Base-by-base conservation (phyloP, 2,329 filamentous ascomycete species). In the Pochonia chlamydosporia region DNA sequence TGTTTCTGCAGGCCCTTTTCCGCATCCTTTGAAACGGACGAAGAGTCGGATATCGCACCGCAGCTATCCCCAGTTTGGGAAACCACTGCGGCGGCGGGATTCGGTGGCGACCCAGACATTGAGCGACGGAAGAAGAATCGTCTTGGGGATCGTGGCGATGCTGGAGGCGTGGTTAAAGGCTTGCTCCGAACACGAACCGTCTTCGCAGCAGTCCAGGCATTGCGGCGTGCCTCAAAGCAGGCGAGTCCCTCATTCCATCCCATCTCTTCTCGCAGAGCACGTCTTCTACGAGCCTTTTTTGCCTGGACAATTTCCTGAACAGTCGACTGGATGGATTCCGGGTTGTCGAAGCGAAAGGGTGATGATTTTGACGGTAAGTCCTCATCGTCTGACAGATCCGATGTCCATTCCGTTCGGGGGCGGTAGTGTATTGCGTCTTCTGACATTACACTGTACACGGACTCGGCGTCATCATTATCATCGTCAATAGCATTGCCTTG, bases 151-250 rank as follows among this genome's bases (percentile, higher is more conserved):
- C 70, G 69, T 2, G 73, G 63, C 16, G 73, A 71, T 4, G 72
- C 64, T 2, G 71, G 65, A 5, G 71, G 69, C 5, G 66, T 61
- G 1, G 70, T 46, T 7, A 50, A 49, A 5, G 71, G 65, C 54
- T 76, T 78, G 35, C 71, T 69, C 48, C 75, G 74, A 40, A 81
- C 63, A 40, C 75, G 75, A 30, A 76, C 78, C 10, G 72, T 76
- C 52, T 78, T 78, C 26, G 89, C 91, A 26, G 87, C 85, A 1
- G 90, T 92, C 92, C 92, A 97, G 6, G 82, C 83, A 67, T 96
- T 82, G 42, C 91, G 78, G 49, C 88, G 75, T 25, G 84, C 79
- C 49, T 84, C 79, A 67, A 89, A 97, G 62, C 85, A 86, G n/a
- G 82, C 78, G 48, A 96, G 64, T 0, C 92, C 92, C 31, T 84